These are phyloP conservation scores for Globisporangium spinosum DNA, from an alignment of 352 stramenopile species.

Conservation along the genomic window DNA sequence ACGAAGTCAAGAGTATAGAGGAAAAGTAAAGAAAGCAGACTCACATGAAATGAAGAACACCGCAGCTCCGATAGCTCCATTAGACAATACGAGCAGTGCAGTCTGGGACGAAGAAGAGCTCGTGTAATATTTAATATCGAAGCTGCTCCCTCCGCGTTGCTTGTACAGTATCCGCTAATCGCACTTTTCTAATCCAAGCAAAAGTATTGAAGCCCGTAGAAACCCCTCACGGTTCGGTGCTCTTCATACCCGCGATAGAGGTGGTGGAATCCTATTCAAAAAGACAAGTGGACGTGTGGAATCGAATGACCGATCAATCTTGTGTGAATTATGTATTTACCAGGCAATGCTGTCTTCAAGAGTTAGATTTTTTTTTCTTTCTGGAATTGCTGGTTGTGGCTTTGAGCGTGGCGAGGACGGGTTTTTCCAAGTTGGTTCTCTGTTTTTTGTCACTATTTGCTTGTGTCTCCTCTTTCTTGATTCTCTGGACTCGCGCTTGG, in stretches of 20 bases:
- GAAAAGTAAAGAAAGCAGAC: neutral
- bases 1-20: neutral
- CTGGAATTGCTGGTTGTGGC: neutral
- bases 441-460: neutral
- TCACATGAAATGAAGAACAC: neutral
- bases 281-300: neutral
- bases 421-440: neutral
- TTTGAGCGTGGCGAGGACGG: neutral
- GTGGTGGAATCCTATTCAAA: neutral
- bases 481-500: neutral
- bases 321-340: neutral
- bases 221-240: too few species aligned
- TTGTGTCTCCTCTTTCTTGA: neutral
- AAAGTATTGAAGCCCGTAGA: too few species aligned
- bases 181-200: too few species aligned
- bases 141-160: neutral
- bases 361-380: neutral
- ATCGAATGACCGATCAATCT: neutral
- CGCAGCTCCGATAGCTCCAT: neutral
- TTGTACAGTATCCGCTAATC: neutral
- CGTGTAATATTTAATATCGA: slow-evolving; percentile 8
- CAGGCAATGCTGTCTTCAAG: neutral
- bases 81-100: neutral
- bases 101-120: neutral
- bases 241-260: too few species aligned